phyloP scores from a whole-genome alignment of 192 early-diverging fungal species.

The Backusella tuberculispora region DNA sequence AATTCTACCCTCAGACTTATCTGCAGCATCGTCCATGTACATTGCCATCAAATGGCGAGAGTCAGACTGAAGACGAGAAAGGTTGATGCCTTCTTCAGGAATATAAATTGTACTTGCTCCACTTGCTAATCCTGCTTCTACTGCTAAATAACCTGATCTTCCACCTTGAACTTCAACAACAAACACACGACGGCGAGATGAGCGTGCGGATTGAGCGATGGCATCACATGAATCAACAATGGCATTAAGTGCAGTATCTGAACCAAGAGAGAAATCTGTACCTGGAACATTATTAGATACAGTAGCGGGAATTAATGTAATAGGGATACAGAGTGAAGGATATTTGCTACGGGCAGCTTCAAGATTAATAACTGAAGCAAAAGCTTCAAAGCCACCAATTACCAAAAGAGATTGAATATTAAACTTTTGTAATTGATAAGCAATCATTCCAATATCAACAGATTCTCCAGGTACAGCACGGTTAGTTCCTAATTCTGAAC shows the following conservation, averaged over 20 bases:
- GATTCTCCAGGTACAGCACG: slow-evolving; percentile 85
- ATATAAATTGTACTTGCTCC: slow-evolving; percentile 93
- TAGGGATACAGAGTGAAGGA: slow-evolving; percentile 94
- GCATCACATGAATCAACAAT: slow-evolving; percentile 90
- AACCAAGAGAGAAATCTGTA: slow-evolving; percentile 91
- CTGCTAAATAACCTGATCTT: slow-evolving; percentile 90
- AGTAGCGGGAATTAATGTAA: slow-evolving; percentile 90
- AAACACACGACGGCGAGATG: slow-evolving; percentile 90
- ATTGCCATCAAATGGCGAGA: slow-evolving; percentile 75
- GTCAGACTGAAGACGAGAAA: slow-evolving; percentile 83
- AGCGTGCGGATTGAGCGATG: slow-evolving; percentile 90
- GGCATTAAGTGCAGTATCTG: slow-evolving; percentile 92
- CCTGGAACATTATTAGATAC: slow-evolving; percentile 98
- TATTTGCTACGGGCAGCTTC: slow-evolving; percentile 73
- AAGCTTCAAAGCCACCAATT: slow-evolving; percentile 96
- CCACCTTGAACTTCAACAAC: slow-evolving; percentile 97
- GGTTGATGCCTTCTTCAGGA: slow-evolving; percentile 87
- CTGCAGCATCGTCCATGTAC: slow-evolving; percentile 74
- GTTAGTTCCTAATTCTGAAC: slow-evolving; percentile 92
- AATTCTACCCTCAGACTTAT: slow-evolving; percentile 81
- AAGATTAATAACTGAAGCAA: slow-evolving; percentile 74
- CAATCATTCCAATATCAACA: slow-evolving; percentile 74
- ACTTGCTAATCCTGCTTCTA: slow-evolving; percentile 76
- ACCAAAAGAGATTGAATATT: slow-evolving; percentile 87
- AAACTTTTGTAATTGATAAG: slow-evolving; percentile 92